Evolutionary conservation across 169 alveolate genomes (phyloP).

Genomic region (Amoebophrya sp.): DNA sequence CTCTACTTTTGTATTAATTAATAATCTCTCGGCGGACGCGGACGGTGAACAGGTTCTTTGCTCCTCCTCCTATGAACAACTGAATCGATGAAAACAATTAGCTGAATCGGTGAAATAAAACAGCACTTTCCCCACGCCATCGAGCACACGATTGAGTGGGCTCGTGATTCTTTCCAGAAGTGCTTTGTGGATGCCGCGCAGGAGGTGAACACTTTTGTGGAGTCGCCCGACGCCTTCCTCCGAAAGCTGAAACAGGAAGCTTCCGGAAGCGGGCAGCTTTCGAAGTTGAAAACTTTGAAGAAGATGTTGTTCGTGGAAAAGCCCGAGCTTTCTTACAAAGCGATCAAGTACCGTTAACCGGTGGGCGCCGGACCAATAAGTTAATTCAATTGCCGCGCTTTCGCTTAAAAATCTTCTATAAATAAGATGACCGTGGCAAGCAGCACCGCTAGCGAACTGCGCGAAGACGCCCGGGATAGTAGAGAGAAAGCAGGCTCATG

Average conservation of each 20-base stretch:
- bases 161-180: constrained; percentile 91
- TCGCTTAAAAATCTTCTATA: not conserved
- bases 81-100: no score
- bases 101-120: no score
- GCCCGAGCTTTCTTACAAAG: constrained; percentile 12
- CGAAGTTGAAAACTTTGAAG: not conserved
- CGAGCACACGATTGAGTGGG: constrained; percentile 98
- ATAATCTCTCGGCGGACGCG: no score
- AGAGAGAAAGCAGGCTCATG: not conserved
- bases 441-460: not conserved
- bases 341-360: constrained; percentile 9
- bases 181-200: constrained; percentile 83
- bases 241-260: constrained; percentile 15
- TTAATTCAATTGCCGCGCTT: not conserved
- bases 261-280: not conserved
- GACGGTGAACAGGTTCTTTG: no score
- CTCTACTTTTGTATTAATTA: no score
- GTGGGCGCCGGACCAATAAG: not conserved
- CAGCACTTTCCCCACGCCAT: constrained; percentile 94
- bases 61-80: no score
- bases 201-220: constrained; percentile 59
- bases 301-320: not conserved
- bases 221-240: constrained; percentile 20
- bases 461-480: not conserved
- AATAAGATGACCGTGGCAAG: not conserved